Evolutionary conservation across 208 protist species (phyloP).

Genomic region (Blastocrithidia nonstop): DNA sequence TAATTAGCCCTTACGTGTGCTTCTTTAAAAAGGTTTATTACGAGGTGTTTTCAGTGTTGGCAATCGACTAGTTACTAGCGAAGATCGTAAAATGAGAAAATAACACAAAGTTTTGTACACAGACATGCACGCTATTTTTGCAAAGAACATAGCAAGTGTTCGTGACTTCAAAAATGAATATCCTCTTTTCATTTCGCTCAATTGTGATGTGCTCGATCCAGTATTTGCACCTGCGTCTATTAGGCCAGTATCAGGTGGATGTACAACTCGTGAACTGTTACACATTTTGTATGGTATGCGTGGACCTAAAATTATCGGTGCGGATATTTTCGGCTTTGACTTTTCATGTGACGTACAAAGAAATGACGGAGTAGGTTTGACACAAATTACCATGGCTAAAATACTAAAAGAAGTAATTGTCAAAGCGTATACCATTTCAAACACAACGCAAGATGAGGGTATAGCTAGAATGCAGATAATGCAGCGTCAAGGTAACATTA

Average conservation of each 20-base stretch:
- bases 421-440: constrained; percentile 63
- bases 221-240: constrained; percentile 51
- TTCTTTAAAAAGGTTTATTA: constrained; percentile 50
- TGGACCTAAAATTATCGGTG: constrained; percentile 58
- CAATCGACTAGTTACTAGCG: constrained; percentile 47
- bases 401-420: constrained; percentile 65
- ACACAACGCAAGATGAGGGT: constrained; percentile 68
- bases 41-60: constrained; percentile 70
- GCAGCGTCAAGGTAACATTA: constrained; percentile 65
- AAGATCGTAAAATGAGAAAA: constrained; percentile 55
- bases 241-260: constrained; percentile 32
- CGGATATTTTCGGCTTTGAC: constrained; percentile 63
- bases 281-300: constrained; percentile 66
- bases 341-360: constrained; percentile 36
- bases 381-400: constrained; percentile 54
- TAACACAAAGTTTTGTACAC: constrained; percentile 73
- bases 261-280: constrained; percentile 61
- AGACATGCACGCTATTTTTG: constrained; percentile 78
- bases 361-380: constrained; percentile 50
- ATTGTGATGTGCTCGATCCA: constrained; percentile 62
- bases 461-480: constrained; percentile 58
- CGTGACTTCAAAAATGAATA: constrained; percentile 78
- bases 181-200: constrained; percentile 67
- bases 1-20: constrained; percentile 31
- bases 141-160: constrained; percentile 71